phyloP scores from a whole-genome alignment of 2,329 filamentous ascomycete species.

The Setomelanomma holmii region DNA sequence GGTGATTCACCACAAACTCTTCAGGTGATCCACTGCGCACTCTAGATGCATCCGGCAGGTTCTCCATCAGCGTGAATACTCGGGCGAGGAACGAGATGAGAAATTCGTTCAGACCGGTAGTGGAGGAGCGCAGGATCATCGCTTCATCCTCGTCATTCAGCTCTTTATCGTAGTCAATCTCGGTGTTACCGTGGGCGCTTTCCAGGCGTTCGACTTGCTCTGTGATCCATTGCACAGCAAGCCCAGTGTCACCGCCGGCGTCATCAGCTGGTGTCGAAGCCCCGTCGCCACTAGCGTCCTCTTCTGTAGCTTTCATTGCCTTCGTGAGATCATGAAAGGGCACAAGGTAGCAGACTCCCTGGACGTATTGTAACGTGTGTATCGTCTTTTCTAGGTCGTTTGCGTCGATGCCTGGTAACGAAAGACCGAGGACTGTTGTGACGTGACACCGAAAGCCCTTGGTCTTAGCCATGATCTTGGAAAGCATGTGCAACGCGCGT shows the following conservation, averaged over 20 bases:
- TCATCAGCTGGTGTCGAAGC: constrained; percentile 44
- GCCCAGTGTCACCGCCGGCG: constrained; percentile 50
- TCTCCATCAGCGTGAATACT: constrained; percentile 94
- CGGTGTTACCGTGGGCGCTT: constrained; percentile 80
- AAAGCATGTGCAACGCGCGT: constrained; percentile 88
- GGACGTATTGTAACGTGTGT: constrained; percentile 92
- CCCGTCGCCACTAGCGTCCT: constrained; percentile 25
- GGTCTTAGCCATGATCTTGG: constrained; percentile 86
- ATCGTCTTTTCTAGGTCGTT: constrained; percentile 97
- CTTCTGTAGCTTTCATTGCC: constrained; percentile 47
- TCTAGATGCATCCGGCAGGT: constrained; percentile 87
- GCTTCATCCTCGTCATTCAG: constrained; percentile 86
- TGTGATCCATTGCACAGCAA: constrained; percentile 93
- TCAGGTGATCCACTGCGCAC: constrained; percentile 91
- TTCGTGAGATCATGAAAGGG: constrained; percentile 84
- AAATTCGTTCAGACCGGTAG: constrained; percentile 92
- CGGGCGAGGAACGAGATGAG: constrained; percentile 88
- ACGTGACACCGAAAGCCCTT: constrained; percentile 98
- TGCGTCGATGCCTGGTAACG: constrained; percentile 93
- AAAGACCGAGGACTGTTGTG: constrained; percentile 89
- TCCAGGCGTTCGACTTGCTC: constrained; percentile 95
- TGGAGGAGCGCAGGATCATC: constrained; percentile 88
- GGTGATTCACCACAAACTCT: constrained; percentile 94
- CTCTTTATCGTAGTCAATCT: constrained; percentile 83
- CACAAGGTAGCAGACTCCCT: constrained; percentile 94